A percentile compares a stretch with the other conserved stretches of the same genome.
Evolutionary conservation across 2,329 filamentous ascomycete genomes (phyloP).

Genomic region (Coniella lustricola): DNA sequence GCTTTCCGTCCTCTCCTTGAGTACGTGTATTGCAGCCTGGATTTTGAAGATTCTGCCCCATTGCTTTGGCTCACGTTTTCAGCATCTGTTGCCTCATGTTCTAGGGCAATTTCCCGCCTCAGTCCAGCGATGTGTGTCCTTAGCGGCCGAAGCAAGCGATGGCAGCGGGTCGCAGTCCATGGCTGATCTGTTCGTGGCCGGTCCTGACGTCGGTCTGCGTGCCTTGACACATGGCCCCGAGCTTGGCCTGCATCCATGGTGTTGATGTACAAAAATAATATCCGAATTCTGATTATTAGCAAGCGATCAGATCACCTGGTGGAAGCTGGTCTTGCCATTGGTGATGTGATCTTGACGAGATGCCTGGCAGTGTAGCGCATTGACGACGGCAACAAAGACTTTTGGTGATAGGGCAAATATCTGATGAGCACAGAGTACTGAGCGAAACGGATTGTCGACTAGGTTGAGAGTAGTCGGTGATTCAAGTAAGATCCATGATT

Average conservation of each 20-base stretch:
- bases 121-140: constrained; percentile 35
- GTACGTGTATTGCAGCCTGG: constrained; percentile 14
- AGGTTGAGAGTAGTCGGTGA: no score
- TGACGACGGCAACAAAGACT: no score
- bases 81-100: neutral
- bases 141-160: constrained; percentile 39
- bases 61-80: neutral
- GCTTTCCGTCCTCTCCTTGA: constrained; percentile 13
- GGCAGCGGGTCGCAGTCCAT: constrained; percentile 43
- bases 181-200: constrained; percentile 19
- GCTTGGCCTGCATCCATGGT: constrained; percentile 7
- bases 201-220: neutral
- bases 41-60: neutral
- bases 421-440: no score
- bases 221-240: neutral
- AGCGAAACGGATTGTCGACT: no score
- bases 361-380: no score
- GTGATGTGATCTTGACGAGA: no score
- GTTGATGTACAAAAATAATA: neutral
- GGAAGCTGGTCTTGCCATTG: neutral
- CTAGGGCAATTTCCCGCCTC: constrained; percentile 26
- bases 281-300: neutral
- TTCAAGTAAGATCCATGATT: no score
- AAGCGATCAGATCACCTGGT: neutral
- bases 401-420: no score